Conservation (phyloP, 2,329 filamentous ascomycete genomes). For the Fusarium secorum region DNA sequence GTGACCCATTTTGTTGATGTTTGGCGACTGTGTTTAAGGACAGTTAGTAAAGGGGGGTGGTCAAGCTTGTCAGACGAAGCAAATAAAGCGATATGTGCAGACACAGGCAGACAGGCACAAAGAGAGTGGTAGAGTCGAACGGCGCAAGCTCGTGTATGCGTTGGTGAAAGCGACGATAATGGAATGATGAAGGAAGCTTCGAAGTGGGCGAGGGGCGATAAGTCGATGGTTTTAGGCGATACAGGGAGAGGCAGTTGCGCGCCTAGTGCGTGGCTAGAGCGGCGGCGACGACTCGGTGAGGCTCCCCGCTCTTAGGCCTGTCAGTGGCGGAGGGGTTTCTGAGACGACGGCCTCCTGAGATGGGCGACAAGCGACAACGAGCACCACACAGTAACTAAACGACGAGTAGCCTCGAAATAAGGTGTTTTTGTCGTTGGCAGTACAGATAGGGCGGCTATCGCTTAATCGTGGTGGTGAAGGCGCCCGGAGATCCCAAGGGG, state of each 20-base stretch:
- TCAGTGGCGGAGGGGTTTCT: constrained; percentile 42
- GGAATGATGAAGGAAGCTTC: constrained; percentile 21
- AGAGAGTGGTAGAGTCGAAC: constrained; percentile 13
- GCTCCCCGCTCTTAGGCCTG: constrained; percentile 43
- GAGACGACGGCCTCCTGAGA: constrained; percentile 29
- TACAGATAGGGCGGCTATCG: constrained; percentile 13
- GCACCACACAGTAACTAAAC: neutral
- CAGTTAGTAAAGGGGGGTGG: constrained; percentile 40
- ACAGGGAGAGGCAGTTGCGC: constrained; percentile 37
- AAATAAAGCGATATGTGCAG: constrained; percentile 24
- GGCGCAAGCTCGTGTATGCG: constrained; percentile 20
- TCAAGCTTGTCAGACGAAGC: constrained; percentile 27
- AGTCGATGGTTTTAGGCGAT: constrained; percentile 30
- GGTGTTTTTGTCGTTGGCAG: constrained; percentile 21
- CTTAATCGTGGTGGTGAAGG: constrained; percentile 26
- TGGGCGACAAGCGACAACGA: constrained; percentile 13
- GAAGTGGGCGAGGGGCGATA: constrained; percentile 20
- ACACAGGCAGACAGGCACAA: constrained; percentile 32
- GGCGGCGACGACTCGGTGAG: constrained; percentile 42
- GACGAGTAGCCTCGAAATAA: constrained; percentile 2
- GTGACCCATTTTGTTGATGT: constrained; percentile 85
- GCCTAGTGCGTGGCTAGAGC: constrained; percentile 39
- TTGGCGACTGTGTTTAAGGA: constrained; percentile 35
- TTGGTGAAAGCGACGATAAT: constrained; percentile 9
- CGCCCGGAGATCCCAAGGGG: constrained; percentile 19